These are phyloP conservation scores for Phytophthora europaea DNA, from an alignment of 352 stramenopile genomes.

Conservation along the genomic window DNA sequence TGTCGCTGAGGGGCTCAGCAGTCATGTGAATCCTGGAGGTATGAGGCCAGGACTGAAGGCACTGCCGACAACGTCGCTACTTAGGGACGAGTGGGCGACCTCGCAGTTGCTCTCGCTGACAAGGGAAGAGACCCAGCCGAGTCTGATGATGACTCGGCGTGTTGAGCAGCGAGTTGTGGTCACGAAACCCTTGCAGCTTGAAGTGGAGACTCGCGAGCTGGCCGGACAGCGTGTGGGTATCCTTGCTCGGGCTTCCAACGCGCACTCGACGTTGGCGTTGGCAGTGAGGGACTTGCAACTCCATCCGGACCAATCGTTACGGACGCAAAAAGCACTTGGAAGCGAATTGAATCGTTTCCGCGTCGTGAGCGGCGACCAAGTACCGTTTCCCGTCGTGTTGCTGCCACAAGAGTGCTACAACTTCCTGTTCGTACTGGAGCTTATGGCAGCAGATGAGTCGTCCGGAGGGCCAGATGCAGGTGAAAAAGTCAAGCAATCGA, in stretches of 20 bases:
- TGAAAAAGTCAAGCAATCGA: conserved; percentile 16
- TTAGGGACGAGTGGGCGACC: conserved; percentile 49
- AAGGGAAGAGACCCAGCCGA: conserved; percentile 53
- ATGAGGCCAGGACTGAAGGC: not conserved
- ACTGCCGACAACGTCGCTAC: conserved; percentile 17
- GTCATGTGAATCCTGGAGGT: not conserved
- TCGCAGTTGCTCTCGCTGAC: conserved; percentile 57
- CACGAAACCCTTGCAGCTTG: conserved; percentile 64
- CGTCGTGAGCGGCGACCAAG: conserved; percentile 47
- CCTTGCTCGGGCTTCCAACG: conserved; percentile 59
- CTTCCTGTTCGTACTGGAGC: conserved; percentile 64
- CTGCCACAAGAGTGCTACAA: conserved; percentile 69
- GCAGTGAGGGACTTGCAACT: conserved; percentile 71
- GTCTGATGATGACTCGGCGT: conserved; percentile 50
- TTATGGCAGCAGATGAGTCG: conserved; percentile 23
- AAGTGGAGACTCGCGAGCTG: conserved; percentile 64
- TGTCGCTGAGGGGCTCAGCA: conserved; percentile 6
- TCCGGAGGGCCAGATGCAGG: conserved; percentile 12
- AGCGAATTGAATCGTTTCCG: conserved; percentile 38
- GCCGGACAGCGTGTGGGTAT: conserved; percentile 53
- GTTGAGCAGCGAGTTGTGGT: conserved; percentile 63
- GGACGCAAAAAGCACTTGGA: conserved; percentile 5
- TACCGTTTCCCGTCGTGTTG: conserved; percentile 70
- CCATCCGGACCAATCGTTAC: conserved; percentile 63
- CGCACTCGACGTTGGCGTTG: conserved; percentile 49